Evolutionary conservation across 805 yeast species (phyloP), one percentile per base, ranked within the genome.

Genomic region (Nakazawaea ernobii): DNA sequence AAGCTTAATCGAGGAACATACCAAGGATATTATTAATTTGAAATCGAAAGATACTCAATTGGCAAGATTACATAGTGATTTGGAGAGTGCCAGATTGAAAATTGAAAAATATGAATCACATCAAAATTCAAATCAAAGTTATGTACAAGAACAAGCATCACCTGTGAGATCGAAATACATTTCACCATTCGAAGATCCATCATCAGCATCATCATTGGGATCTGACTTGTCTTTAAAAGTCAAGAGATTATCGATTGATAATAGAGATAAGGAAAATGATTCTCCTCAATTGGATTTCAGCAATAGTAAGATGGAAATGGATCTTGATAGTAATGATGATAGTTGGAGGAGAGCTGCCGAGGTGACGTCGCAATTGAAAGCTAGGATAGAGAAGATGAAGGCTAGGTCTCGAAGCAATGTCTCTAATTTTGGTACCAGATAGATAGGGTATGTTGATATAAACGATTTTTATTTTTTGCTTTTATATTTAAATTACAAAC

Each of bases 321-420:
- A 66, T 39, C 55, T 65, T 30, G 78, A 71, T 49, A 64, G 66
- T 37, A 71, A 73, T 40, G 86, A 78, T 49, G 90, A 83, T 50
- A 82, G 86, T 55, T 90, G 97, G 97, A 79, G 76, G 54, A 77
- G 92, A 42, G 96, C 97, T 0, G 91, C 94, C 0, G 95, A 86
- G 55, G 95, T 89, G 10, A 90, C 97, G 0, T 77, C 81, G 3
- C 92, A 86, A 62, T 75, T 90, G 58, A 86, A 84, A 61, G 95
- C 90, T 0, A 70, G 97, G 56, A 90, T 90, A 39, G 95, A 87
- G 63, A 83, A 84, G 63, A 89, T 90, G 96, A 86, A 86, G 59
- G 87, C 87, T 10, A 72, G 84, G 41, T 49, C 52, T 7, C 37
- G 52, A n/a, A 43, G 42, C 17, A 46, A 49, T 32, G 47, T 49